phyloP scores from a whole-genome alignment of 2,329 filamentous ascomycete species.

The Orbilia quercus region DNA sequence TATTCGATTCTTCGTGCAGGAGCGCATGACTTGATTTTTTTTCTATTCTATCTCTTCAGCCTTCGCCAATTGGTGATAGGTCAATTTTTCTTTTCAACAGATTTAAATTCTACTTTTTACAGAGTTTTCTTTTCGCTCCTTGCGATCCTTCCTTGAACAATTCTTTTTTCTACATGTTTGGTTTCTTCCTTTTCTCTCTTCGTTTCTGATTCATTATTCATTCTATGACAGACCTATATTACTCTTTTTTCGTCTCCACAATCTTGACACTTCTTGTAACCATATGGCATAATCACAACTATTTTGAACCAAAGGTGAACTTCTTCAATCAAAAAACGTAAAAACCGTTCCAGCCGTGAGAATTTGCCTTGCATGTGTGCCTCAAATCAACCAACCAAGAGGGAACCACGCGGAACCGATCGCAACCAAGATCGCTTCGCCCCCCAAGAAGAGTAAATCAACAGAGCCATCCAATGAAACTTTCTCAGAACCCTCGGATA shows the following conservation, averaged over 20 bases:
- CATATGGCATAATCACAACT: slow-evolving; percentile 46
- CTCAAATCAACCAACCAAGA: not conserved
- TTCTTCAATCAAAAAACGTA: too few relatives aligned
- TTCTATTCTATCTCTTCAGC: slow-evolving; percentile 56
- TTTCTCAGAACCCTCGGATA: slow-evolving; percentile 30
- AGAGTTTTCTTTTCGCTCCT: slow-evolving; percentile 25
- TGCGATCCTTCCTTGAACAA: slow-evolving; percentile 6
- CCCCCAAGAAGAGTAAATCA: not conserved
- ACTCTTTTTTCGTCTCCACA: slow-evolving; percentile 13
- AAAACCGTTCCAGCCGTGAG: slow-evolving; percentile 7
- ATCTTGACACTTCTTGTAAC: slow-evolving; percentile 23
- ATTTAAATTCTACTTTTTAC: slow-evolving; percentile 18
- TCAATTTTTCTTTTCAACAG: slow-evolving; percentile 20
- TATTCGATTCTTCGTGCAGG: slow-evolving; percentile 62
- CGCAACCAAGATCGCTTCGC: slow-evolving; percentile 4
- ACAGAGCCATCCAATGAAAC: slow-evolving; percentile 39
- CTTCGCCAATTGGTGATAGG: slow-evolving; percentile 7
- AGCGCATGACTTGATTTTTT: slow-evolving; percentile 62
- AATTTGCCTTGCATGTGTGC: slow-evolving; percentile 43
- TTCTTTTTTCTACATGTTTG: slow-evolving; percentile 20
- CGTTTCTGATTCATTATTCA: not conserved
- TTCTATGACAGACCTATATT: slow-evolving; percentile 8
- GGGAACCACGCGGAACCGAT: not conserved
- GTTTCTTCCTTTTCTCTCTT: slow-evolving; percentile 16
- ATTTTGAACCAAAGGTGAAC: slow-evolving; percentile 20